Evolutionary conservation across 2,329 filamentous ascomycete species (phyloP), one percentile per base, ranked within the genome.

Genomic region (Penicillium sp.): DNA sequence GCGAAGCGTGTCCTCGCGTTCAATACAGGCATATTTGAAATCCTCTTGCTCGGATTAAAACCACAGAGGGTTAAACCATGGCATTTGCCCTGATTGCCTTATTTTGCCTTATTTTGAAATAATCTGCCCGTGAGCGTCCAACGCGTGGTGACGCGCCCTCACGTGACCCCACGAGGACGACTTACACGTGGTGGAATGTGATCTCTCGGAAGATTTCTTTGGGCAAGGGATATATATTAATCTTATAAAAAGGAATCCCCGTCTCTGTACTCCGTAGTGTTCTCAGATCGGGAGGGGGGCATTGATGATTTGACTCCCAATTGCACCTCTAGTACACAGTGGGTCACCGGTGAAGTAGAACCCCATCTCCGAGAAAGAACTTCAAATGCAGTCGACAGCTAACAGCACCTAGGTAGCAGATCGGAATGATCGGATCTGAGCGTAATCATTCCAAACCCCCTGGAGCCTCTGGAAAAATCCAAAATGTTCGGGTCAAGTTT

Each of bases 111-210:
- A 8, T 34, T 43, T 34, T 27, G 21, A 13, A 6, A n/a, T 23
- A 13, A 21, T 34, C 16, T 44, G 13, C 38, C 21, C n/a, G n/a
- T n/a, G n/a, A 45, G 29, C 7, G 7, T 16, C 29, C 11, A 58
- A 65, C 62, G 62, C 62, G 62, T 45, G 43, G 31, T 27, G 48
- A 64, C 62, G 60, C 62, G 62, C 47, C 19, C 36, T 60, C 62
- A 65, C 62, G 62, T 65, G 62, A 65, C 54, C 36, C 54, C 54
- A 57, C 54, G 54, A 50, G 52, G 52, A 23, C 25, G 33, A 29
- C 19, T 39, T 19, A 10, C 55, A 58, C 55, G 55, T 55, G 55
- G 55, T 48, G 55, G 50, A 56, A 55, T 55, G 52, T 40, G 36
- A 40, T 41, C 45, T 41, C 21, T 46, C 48, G 27, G 33, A 39